phyloP scores from a whole-genome alignment of 2,329 filamentous ascomycete genomes.

The Teratosphaeriaceae sp. region DNA sequence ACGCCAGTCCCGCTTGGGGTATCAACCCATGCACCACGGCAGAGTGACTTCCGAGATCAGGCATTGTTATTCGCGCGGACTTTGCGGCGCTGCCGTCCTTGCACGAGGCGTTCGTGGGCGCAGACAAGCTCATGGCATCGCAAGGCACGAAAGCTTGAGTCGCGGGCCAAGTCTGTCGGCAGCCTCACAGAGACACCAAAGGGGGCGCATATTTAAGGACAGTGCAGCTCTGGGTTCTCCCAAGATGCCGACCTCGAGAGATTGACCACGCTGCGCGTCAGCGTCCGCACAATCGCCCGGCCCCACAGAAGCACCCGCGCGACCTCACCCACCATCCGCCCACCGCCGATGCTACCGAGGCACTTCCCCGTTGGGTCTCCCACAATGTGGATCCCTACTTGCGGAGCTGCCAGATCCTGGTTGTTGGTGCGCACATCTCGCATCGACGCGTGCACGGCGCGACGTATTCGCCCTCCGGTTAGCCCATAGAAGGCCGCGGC shows the following conservation, averaged over 20 bases:
- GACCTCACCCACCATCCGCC: background rate
- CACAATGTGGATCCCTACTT: background rate
- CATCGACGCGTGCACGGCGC: too few relatives aligned
- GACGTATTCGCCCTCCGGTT: too few relatives aligned
- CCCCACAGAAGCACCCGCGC: too few relatives aligned
- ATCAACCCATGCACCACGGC: background rate
- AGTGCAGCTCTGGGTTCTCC: too few relatives aligned
- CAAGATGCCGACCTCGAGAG: too few relatives aligned
- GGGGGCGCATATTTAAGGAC: too few relatives aligned
- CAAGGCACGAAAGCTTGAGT: conserved; percentile 1
- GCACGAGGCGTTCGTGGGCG: background rate
- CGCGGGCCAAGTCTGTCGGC: background rate
- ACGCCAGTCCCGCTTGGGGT: background rate
- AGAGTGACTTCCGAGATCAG: background rate
- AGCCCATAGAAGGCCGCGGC: too few relatives aligned
- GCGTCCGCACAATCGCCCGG: background rate
- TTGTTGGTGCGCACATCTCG: background rate
- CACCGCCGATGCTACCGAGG: background rate
- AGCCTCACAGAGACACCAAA: background rate
- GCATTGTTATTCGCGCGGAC: conserved; percentile 1
- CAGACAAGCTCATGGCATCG: background rate
- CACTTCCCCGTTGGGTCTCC: background rate
- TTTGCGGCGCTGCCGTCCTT: background rate
- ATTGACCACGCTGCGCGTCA: too few relatives aligned
- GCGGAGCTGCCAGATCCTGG: background rate